phyloP scores from a whole-genome alignment of 371 early-diverging fungal genomes.

The Choanephora cucurbitarum region DNA sequence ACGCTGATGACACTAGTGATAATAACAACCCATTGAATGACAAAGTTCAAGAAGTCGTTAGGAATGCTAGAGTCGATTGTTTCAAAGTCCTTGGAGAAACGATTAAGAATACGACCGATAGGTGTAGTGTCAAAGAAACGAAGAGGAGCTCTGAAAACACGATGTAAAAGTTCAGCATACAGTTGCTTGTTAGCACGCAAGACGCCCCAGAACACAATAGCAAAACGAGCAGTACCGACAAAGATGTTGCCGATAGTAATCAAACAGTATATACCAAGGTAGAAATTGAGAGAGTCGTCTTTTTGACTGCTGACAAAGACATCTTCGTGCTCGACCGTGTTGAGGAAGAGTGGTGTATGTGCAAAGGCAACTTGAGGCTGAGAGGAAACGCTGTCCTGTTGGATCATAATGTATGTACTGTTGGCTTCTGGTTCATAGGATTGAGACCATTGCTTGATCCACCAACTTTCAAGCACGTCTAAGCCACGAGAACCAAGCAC shows the following conservation, averaged over 20 bases:
- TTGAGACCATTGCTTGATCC: slow-evolving; percentile 63
- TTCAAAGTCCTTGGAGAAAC: slow-evolving; percentile 61
- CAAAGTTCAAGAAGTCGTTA: slow-evolving; percentile 48
- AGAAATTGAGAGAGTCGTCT: slow-evolving; percentile 28
- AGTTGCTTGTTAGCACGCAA: slow-evolving; percentile 29
- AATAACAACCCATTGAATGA: slow-evolving; percentile 60
- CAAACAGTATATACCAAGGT: slow-evolving; percentile 46
- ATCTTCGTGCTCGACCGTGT: neutral
- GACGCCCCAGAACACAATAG: slow-evolving; percentile 49
- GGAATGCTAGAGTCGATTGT: slow-evolving; percentile 51
- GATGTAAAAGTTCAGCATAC: slow-evolving; percentile 22
- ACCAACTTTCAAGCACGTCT: slow-evolving; percentile 53
- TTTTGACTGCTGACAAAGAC: slow-evolving; percentile 16
- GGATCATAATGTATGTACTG: slow-evolving; percentile 1
- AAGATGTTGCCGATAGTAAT: slow-evolving; percentile 41
- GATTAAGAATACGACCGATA: slow-evolving; percentile 76
- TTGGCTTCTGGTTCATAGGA: slow-evolving; percentile 21
- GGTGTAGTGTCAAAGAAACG: slow-evolving; percentile 49
- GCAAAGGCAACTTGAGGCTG: slow-evolving; percentile 20
- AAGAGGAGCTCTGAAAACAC: slow-evolving; percentile 36
- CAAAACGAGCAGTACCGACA: slow-evolving; percentile 35
- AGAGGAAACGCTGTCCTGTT: slow-evolving; percentile 16
- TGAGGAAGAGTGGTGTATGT: slow-evolving; percentile 6
- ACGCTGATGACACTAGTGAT: slow-evolving; percentile 65
- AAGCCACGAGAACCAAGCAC: slow-evolving; percentile 52